Evolutionary conservation across 345 rosid species (phyloP).

Genomic region (Lenwebbia sp.): DNA sequence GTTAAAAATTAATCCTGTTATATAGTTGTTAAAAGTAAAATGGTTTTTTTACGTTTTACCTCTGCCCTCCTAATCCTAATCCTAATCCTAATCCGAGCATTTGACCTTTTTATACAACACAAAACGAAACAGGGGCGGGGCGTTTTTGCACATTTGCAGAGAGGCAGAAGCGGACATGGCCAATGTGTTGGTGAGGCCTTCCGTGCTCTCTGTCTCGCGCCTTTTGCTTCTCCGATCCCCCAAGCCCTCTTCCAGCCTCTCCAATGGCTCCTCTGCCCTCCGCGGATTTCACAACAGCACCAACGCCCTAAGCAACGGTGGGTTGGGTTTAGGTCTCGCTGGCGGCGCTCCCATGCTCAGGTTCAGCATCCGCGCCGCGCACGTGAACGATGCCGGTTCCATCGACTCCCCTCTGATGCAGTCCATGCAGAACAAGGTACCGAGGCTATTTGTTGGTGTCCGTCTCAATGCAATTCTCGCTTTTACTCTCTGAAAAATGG

Average conservation of each 20-base stretch:
- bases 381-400: slow-evolving; percentile 77
- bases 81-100: too few relatives aligned
- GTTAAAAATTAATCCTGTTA: too few relatives aligned
- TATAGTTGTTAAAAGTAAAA: too few relatives aligned
- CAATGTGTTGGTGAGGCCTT: slow-evolving; percentile 1
- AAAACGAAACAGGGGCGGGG: neutral
- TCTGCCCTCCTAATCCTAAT: neutral
- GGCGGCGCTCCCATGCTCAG: neutral
- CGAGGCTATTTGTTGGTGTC: neutral
- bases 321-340: neutral
- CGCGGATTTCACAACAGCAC: neutral
- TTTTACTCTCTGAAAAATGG: neutral
- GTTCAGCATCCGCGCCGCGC: slow-evolving; percentile 44
- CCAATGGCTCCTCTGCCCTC: neutral
- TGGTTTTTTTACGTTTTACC: neutral
- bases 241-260: neutral
- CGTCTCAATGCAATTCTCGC: neutral
- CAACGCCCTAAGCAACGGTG: neutral
- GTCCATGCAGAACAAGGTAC: slow-evolving; percentile 90
- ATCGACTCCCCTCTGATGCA: slow-evolving; percentile 77
- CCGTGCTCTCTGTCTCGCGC: neutral
- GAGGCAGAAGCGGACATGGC: slow-evolving; percentile 1
- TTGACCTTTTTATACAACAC: neutral
- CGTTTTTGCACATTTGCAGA: neutral
- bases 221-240: neutral